Evolutionary conservation across 768 basidiomycete genomes (phyloP).

Genomic region (Hericium rajendrae): DNA sequence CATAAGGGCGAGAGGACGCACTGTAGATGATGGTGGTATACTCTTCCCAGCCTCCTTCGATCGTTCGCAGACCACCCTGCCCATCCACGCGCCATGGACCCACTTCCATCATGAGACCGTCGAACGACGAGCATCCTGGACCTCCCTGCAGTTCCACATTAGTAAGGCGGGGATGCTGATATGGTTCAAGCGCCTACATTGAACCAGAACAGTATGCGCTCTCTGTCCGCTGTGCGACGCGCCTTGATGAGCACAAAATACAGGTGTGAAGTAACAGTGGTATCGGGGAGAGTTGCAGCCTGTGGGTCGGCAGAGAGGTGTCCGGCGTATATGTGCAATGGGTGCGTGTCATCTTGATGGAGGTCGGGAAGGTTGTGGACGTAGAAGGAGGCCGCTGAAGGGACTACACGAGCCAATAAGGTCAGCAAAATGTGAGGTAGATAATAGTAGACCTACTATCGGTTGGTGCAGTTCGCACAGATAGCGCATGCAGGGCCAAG

Average conservation of each 20-base stretch:
- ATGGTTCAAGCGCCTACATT: conserved; percentile 49
- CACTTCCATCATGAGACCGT: conserved; percentile 97
- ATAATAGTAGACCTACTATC: conserved; percentile 5
- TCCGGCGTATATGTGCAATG: conserved; percentile 76
- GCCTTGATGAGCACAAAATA: conserved; percentile 90
- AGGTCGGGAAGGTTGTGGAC: conserved; percentile 69
- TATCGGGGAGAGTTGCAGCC: conserved; percentile 35
- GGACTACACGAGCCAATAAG: conserved; percentile 32
- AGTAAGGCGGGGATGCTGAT: background rate
- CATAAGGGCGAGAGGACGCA: conserved; percentile 30
- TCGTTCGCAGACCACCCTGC: conserved; percentile 56
- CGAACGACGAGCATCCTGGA: conserved; percentile 95
- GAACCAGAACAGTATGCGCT: conserved; percentile 92
- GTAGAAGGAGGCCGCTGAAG: conserved; percentile 79
- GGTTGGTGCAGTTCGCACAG: conserved; percentile 9
- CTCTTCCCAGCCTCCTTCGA: conserved; percentile 95
- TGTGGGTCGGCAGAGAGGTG: conserved; percentile 76
- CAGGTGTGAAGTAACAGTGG: conserved; percentile 66
- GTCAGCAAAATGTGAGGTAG: background rate
- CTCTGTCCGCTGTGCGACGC: conserved; percentile 78
- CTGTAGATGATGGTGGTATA: conserved; percentile 90
- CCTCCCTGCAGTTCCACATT: conserved; percentile 54
- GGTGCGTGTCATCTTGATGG: conserved; percentile 57
- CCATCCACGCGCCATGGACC: conserved; percentile 83
- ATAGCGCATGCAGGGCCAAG: background rate